Base-by-base conservation (phyloP, 1,284 basidiomycete genomes). In the Erythrobasidium hasegawianum region DNA sequence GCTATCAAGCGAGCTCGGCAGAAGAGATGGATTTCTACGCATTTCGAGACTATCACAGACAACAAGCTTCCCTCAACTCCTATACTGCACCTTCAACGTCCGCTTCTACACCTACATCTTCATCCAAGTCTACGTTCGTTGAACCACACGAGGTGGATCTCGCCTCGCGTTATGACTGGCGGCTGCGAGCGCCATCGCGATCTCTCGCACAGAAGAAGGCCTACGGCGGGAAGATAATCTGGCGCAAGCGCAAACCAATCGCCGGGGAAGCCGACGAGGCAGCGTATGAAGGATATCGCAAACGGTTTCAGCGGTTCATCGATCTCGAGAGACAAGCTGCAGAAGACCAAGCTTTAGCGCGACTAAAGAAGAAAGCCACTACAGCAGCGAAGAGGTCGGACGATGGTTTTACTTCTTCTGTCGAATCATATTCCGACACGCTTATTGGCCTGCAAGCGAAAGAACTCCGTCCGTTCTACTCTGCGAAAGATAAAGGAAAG, bases 101-200 rank as follows among this genome's bases (percentile, higher is more conserved):
- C 33, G 33, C 33, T 5, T 33, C 33, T 5, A 33, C 33, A 4
- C 11, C 33, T 33, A 5, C 33, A 5, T 33, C 33, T 5, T 5
- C 33, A 4, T 33, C 33, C 11, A 5, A 4, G 4, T 33, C 33
- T 11, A 33, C 4, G 11, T 33, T 33, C 33, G 43, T 47, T 4
- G 5, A 47, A 16, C n/a, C 43, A 16, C 43, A 47, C 22, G 43
- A 47, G 8, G 22, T 47, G 5, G n/a, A 47, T n/a, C 70, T 73
- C 57, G 20, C 56, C 9, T 70, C 70, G 1, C 70, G 70, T 1
- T 59, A 69, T 43, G 72, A 73, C 57, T 73, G 72, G 72, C 70
- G 72, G 13, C 54, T 67, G 14, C 57, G 64, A 10, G 49, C 57
- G 22, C 56, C 9, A 52, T 73, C 45, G 70, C 69, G 29, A 59